Percentiles rank a stretch among this genome's conserved stretches.
These are phyloP conservation scores for Apiospora arundinis DNA, from an alignment of 2,329 filamentous ascomycete genomes.

Conservation along the genomic window DNA sequence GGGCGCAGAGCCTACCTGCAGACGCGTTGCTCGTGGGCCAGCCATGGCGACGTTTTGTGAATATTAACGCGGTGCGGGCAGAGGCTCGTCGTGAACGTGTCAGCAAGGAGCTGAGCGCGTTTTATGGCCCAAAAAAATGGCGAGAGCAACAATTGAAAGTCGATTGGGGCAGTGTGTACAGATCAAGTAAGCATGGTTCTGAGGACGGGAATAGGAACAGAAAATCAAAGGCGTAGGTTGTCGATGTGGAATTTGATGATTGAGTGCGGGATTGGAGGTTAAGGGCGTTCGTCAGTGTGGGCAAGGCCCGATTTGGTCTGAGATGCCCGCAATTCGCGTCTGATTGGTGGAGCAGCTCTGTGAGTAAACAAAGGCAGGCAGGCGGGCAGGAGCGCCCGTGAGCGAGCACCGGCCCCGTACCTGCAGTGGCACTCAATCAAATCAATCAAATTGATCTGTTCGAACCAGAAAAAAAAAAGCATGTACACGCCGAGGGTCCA, in stretches of 20 bases:
- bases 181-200: slow-evolving; percentile 17
- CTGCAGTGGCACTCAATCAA: too few relatives aligned
- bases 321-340: slow-evolving; percentile 13
- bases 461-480: not conserved
- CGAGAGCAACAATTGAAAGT: not conserved
- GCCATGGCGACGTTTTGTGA: slow-evolving; percentile 37
- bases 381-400: not conserved
- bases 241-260: slow-evolving; percentile 19
- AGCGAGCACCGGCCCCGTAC: not conserved
- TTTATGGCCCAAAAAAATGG: slow-evolving; percentile 9
- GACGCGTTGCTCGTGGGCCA: slow-evolving; percentile 51
- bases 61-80: slow-evolving; percentile 10
- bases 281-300: slow-evolving; percentile 14
- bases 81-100: slow-evolving; percentile 13
- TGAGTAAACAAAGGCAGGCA: slow-evolving; percentile 14
- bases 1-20: slow-evolving; percentile 78
- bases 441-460: not conserved
- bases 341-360: slow-evolving; percentile 18
- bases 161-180: not conserved
- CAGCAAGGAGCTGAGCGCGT: slow-evolving; percentile 17
- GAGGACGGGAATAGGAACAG: not conserved
- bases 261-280: slow-evolving; percentile 13
- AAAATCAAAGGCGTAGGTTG: not conserved
- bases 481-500: not conserved
- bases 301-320: slow-evolving; percentile 13